Conservation (phyloP, 148 eudicot species). For the Nepenthes gracilis region DNA sequence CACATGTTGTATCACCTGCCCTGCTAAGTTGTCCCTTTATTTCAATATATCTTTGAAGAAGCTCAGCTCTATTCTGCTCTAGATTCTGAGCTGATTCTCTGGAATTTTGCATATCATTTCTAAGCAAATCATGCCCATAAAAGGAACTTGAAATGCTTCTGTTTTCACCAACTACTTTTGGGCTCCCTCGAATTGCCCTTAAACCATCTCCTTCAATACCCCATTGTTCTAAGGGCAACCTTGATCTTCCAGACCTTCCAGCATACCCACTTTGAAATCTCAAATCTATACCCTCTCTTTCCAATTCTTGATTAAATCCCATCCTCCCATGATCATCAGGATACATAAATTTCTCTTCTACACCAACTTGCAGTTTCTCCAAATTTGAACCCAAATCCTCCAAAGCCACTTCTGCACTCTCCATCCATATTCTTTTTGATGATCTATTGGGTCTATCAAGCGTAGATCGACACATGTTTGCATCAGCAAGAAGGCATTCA, state of each 20-base stretch:
- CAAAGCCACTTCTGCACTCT: background rate
- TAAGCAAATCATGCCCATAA: constrained; percentile 28
- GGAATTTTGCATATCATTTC: constrained; percentile 17
- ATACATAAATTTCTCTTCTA: constrained; percentile 10
- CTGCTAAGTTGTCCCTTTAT: constrained; percentile 47
- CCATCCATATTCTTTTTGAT: constrained; percentile 6
- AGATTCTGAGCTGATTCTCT: constrained; percentile 33
- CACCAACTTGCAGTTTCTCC: constrained; percentile 17
- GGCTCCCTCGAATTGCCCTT: constrained; percentile 7
- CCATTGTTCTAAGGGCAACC: constrained; percentile 17
- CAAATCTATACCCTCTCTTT: constrained; percentile 14
- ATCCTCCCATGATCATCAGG: constrained; percentile 17
- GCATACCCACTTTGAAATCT: constrained; percentile 20
- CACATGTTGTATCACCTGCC: constrained; percentile 13
- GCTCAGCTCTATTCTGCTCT: constrained; percentile 48
- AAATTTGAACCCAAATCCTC: constrained; percentile 4
- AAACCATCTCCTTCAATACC: constrained; percentile 14
- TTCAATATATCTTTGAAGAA: constrained; percentile 45
- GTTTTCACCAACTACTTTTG: constrained; percentile 5
- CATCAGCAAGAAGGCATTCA: constrained; percentile 11
- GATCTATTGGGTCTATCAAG: constrained; percentile 2
- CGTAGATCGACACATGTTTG: constrained; percentile 4
- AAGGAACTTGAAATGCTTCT: constrained; percentile 20
- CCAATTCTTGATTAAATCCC: constrained; percentile 8
- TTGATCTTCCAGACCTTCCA: constrained; percentile 22